Base-by-base conservation (phyloP, 2,329 filamentous ascomycete genomes). In the Colletotrichum somersetense region DNA sequence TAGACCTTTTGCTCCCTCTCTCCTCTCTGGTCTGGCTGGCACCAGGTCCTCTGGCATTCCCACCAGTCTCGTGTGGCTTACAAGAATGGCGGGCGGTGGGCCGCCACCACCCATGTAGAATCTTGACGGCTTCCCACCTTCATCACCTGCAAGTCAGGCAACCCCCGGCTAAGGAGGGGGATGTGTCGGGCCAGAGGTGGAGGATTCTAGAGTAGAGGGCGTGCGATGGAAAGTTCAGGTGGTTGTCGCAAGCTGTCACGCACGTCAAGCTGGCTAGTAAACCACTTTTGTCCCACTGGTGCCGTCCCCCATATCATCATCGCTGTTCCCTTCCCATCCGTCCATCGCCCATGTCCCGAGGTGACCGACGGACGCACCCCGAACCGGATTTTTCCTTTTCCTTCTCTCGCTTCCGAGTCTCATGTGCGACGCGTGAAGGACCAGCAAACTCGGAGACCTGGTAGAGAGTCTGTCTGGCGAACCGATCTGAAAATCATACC, bases 121-220 rank as follows among this genome's bases (percentile, higher is more conserved):
- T 73, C 71, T 73, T 20, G 66, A 73, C 71, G 71, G 67, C 71
- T 73, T 73, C 71, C 71, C 71, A 73, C 71, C 56, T 57, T 71
- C 65, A 71, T 70, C 66, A 73, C 55, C 72, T 74, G 69, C 69
- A 74, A 73, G 72, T 74, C 72, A 73, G 72, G 69, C 69, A 74
- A 44, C 66, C 70, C 72, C 72, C 69, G 50, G 72, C 62, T 44
- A 53, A 62, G 62, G 64, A 66, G 64, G 72, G 72, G 56, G 52
- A 55, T 38, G 67, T 56, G 55, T 56, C 40, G 44, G 61, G 55
- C 50, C 56, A 58, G 46, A 66, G 69, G 71, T 71, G 72, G 58
- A 74, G 56, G 59, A 66, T 50, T 48, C 64, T 68, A 58, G 69
- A 74, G 69, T 68, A 53, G 62, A 72, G 64, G 64, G 57, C 63